These are phyloP conservation scores for Pyrenophora graminea DNA, from an alignment of 2,329 filamentous ascomycete species.

Conservation along the genomic window DNA sequence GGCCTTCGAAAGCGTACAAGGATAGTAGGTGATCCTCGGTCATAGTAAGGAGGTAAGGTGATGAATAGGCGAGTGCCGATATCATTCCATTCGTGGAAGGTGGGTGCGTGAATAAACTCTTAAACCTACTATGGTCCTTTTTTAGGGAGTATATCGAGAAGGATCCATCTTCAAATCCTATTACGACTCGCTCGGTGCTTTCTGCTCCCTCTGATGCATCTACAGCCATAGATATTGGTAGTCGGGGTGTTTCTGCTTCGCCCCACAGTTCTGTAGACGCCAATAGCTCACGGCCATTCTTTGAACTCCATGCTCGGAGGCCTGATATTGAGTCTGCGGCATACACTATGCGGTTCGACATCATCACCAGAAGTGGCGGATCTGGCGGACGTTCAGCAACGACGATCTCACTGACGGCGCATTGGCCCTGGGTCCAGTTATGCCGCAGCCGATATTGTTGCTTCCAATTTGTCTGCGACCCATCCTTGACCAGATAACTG, in stretches of 20 bases:
- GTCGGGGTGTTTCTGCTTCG: conserved; percentile 22
- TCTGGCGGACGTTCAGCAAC: conserved; percentile 59
- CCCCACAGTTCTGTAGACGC: conserved; percentile 50
- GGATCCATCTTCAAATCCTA: conserved; percentile 55
- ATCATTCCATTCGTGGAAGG: conserved; percentile 68
- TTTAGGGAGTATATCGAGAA: conserved; percentile 67
- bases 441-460: conserved; percentile 83
- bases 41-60: conserved; percentile 79
- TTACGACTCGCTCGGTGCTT: conserved; percentile 39
- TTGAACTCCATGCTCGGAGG: conserved; percentile 78
- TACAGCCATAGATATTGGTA: conserved; percentile 68
- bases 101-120: conserved; percentile 61
- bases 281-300: conserved; percentile 61
- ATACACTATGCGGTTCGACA: conserved; percentile 76
- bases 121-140: conserved; percentile 51
- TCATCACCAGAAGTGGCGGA: conserved; percentile 71
- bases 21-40: conserved; percentile 75
- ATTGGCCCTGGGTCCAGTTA: conserved; percentile 87
- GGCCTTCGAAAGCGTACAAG: conserved; percentile 66
- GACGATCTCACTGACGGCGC: conserved; percentile 76
- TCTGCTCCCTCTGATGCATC: conserved; percentile 49
- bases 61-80: conserved; percentile 70
- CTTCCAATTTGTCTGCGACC: conserved; percentile 74
- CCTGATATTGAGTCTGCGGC: conserved; percentile 73
- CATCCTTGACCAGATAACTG: conserved; percentile 58